Percentiles rank a stretch among this genome's conserved stretches.
Conservation (phyloP, 371 early-diverging fungal species). For the Mucor mucedo region DNA sequence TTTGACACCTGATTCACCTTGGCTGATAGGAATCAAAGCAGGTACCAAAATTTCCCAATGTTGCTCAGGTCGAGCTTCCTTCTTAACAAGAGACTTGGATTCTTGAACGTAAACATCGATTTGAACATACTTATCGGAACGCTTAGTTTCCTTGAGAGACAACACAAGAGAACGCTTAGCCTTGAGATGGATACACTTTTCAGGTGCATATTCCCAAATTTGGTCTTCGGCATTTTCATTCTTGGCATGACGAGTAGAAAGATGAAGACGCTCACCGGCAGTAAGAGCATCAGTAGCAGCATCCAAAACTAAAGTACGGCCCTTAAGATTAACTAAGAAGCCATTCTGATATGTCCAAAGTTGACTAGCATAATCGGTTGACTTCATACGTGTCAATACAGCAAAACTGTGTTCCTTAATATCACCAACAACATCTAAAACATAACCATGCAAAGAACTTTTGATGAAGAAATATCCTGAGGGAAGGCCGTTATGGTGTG, state of each 20-base stretch:
- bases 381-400: slow-evolving; percentile 36
- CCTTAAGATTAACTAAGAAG: slow-evolving; percentile 53
- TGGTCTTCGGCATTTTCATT: slow-evolving; percentile 36
- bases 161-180: slow-evolving; percentile 40
- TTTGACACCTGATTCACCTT: slow-evolving; percentile 38
- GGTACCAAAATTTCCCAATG: slow-evolving; percentile 53
- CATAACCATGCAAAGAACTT: slow-evolving; percentile 49
- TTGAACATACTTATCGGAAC: slow-evolving; percentile 22
- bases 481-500: slow-evolving; percentile 34
- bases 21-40: slow-evolving; percentile 38
- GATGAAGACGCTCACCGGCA: slow-evolving; percentile 38
- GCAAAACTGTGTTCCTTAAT: slow-evolving; percentile 27
- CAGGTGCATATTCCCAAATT: slow-evolving; percentile 40
- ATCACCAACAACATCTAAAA: slow-evolving; percentile 42
- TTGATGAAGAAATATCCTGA: slow-evolving; percentile 53
- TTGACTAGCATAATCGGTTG: slow-evolving; percentile 51
- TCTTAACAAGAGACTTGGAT: slow-evolving; percentile 35
- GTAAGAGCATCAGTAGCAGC: slow-evolving; percentile 26
- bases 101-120: slow-evolving; percentile 50
- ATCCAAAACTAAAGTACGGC: slow-evolving; percentile 42
- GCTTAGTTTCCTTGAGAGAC: slow-evolving; percentile 40
- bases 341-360: slow-evolving; percentile 59
- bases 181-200: slow-evolving; percentile 35
- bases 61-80: slow-evolving; percentile 42
- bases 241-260: slow-evolving; percentile 24